Percentiles rank a stretch among this genome's conserved stretches.
Evolutionary conservation across 148 eudicot species (phyloP).

Genomic region (Heliosperma pusillum): DNA sequence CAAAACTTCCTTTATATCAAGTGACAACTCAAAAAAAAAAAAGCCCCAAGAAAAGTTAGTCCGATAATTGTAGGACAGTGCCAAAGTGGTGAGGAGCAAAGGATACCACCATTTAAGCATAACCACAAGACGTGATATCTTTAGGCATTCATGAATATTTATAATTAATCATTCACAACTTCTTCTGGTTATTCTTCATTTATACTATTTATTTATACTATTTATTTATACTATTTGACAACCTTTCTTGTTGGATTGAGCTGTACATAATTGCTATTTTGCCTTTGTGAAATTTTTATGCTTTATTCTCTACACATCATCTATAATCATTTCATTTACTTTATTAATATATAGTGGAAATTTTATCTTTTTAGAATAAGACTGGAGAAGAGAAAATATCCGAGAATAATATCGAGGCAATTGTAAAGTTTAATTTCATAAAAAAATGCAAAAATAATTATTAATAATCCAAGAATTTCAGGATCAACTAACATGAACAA

Average conservation of each 20-base stretch:
- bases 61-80: neutral
- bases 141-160: neutral
- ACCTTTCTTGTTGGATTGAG: neutral
- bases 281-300: neutral
- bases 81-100: neutral
- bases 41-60: neutral
- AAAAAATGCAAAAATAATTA: no score
- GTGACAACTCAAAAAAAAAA: neutral
- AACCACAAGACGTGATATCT: constrained; percentile 7
- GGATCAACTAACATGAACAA: neutral
- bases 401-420: neutral
- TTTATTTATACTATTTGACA: neutral
- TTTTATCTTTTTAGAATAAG: neutral
- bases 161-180: neutral
- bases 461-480: no score
- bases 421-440: no score
- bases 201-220: neutral
- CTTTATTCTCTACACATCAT: neutral
- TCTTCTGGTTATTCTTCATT: neutral
- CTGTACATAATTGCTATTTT: neutral
- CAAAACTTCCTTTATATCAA: neutral
- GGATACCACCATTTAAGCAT: neutral
- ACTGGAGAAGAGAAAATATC: neutral
- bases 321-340: neutral
- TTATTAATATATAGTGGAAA: neutral